These are phyloP conservation scores for Dacryopinax primogenitus DNA, from an alignment of 768 basidiomycete species.

Conservation along the genomic window DNA sequence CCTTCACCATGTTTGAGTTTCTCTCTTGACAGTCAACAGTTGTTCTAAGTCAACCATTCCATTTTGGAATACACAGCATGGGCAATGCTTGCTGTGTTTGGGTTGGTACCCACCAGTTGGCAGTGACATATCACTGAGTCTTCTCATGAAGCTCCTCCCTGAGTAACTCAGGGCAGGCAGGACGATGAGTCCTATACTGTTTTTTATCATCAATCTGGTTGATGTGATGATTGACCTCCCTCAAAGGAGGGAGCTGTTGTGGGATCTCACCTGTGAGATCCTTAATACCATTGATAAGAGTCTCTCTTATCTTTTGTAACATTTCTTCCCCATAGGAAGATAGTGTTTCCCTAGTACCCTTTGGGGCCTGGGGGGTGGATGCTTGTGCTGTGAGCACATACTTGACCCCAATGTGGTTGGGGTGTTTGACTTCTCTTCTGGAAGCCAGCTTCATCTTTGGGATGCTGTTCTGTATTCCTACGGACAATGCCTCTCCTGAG, in stretches of 20 bases:
- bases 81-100: slow-evolving; percentile 23
- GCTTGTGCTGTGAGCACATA: too few species aligned
- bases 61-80: slow-evolving; percentile 28
- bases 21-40: slow-evolving; percentile 28
- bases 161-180: slow-evolving; percentile 27
- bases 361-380: too few species aligned
- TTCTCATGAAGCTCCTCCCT: slow-evolving; percentile 26
- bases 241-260: slow-evolving; percentile 24
- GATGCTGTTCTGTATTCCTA: too few species aligned
- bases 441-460: too few species aligned
- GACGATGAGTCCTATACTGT: slow-evolving; percentile 25
- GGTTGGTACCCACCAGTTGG: slow-evolving; percentile 28
- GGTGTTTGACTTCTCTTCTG: too few species aligned
- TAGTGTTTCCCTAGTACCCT: too few species aligned
- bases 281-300: slow-evolving; percentile 12
- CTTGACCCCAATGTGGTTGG: too few species aligned
- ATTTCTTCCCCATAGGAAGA: too few species aligned
- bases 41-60: slow-evolving; percentile 26
- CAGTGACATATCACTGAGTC: slow-evolving; percentile 23
- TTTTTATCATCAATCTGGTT: slow-evolving; percentile 29
- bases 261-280: not conserved
- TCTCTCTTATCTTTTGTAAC: not conserved
- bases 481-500: too few species aligned
- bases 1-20: slow-evolving; percentile 34
- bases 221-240: slow-evolving; percentile 34